Evolutionary conservation across 169 alveolate species (phyloP), one percentile per base, ranked within the genome.

Genomic region (Cryptosporidium muris): DNA sequence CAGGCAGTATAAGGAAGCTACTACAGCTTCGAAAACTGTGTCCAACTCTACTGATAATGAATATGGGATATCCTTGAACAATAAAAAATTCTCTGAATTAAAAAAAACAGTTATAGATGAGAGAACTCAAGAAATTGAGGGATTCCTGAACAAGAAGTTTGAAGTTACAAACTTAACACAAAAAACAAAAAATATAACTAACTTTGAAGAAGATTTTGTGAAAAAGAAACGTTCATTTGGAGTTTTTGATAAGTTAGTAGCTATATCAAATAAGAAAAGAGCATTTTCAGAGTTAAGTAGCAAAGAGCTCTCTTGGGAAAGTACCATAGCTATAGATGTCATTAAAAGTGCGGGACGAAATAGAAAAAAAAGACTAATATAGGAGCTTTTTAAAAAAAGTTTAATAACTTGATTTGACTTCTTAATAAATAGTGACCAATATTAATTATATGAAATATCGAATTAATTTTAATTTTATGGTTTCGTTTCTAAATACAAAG

Each of bases 171-270:
- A 11, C 6, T 25, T 48, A 9, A 2, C n/a, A 8, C 40, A 14
- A 48, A 48, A 65, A 45, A 34, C 49, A 12, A 25, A 16, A 36
- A 25, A 7, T 51, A 40, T 34, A 45, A 2, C 4, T 47, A 11
- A 49, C 3, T 34, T 16, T 12, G 62, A 11, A 65, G 7, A 25
- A 0, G 25, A 49, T 36, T 16, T 12, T 1, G 36, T 43, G 60
- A 74, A 58, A 34, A 74, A 60, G 34, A 58, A 53, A 2, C 37
- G 38, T 2, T 47, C 51, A 43, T 74, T 74, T 49, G 85, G 85
- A 25, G 85, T 74, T 36, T 74, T 74, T 45, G 85, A 74, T 9
- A 56, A 74, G 60, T 36, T 74, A 74, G 47, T 74, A 8, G 25
- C 74, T 25, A 47, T 74, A 48, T 34, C 85, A 25, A 74, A 25